Evolutionary conservation across 495 filamentous ascomycete species (phyloP).

Genomic region (Haplographium delicatum): DNA sequence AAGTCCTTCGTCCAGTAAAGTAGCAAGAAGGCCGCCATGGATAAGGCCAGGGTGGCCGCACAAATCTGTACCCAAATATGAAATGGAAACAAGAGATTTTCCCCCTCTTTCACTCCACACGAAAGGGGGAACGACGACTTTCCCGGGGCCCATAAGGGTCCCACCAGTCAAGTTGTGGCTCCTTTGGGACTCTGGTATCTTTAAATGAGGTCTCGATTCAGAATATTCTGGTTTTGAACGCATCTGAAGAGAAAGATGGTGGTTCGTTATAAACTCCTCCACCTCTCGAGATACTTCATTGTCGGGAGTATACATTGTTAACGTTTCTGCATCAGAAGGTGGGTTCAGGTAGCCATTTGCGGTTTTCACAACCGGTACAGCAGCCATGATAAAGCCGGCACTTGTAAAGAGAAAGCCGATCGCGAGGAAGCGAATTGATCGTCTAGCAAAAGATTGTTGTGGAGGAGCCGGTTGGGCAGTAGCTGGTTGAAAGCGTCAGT

Average conservation of each 20-base stretch:
- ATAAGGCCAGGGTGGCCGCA: conserved; percentile 91
- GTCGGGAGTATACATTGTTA: conserved; percentile 58
- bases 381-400: conserved; percentile 50
- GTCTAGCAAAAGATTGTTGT: conserved; percentile 24
- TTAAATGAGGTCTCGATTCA: conserved; percentile 82
- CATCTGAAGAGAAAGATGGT: conserved; percentile 64
- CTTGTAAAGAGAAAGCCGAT: conserved; percentile 41
- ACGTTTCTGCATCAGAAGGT: conserved; percentile 67
- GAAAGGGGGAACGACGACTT: conserved; percentile 76
- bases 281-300: conserved; percentile 56
- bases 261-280: conserved; percentile 66
- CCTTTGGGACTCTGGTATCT: conserved; percentile 64
- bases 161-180: conserved; percentile 77
- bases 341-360: conserved; percentile 42
- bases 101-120: conserved; percentile 68
- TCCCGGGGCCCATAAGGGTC: conserved; percentile 67
- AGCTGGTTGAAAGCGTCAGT: background rate
- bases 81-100: conserved; percentile 65
- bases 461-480: background rate
- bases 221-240: conserved; percentile 60
- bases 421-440: conserved; percentile 29
- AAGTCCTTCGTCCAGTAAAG: conserved; percentile 85
- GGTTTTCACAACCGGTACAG: conserved; percentile 40
- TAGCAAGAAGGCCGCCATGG: conserved; percentile 88
- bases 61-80: conserved; percentile 74